Evolutionary conservation across 2,329 filamentous ascomycete genomes (phyloP).

Genomic region (Ilyonectria destructans): DNA sequence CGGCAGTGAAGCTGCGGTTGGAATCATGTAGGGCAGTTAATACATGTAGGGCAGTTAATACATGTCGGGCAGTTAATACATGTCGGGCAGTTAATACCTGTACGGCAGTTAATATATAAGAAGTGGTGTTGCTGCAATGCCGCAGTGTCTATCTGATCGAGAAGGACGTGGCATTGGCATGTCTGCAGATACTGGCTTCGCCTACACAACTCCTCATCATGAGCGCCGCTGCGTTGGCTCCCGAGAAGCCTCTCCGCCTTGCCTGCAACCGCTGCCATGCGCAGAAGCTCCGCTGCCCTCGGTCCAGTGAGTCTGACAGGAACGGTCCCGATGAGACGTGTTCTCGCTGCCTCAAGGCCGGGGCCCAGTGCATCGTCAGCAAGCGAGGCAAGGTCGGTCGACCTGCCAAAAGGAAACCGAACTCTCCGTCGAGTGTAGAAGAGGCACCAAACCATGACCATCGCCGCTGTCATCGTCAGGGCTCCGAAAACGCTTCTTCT

Average conservation of each 20-base stretch:
- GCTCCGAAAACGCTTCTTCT: constrained; percentile 14
- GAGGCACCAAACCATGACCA: constrained; percentile 14
- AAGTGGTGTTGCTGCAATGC: no score
- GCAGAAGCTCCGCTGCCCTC: constrained; percentile 31
- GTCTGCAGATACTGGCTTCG: no score
- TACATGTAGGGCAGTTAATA: no score
- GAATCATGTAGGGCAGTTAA: no score
- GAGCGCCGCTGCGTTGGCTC: constrained; percentile 17
- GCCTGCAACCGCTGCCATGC: constrained; percentile 36
- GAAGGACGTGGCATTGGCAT: no score
- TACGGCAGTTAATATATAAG: no score
- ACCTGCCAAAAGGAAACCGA: constrained; percentile 33
- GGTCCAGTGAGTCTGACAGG: constrained; percentile 30
- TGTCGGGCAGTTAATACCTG: no score
- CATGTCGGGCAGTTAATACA: no score
- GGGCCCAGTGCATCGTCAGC: constrained; percentile 35
- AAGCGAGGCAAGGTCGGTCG: constrained; percentile 39
- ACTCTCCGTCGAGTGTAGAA: constrained; percentile 5
- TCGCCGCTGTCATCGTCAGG: background rate
- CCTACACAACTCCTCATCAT: no score
- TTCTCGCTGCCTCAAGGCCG: constrained; percentile 38
- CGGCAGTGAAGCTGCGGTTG: no score
- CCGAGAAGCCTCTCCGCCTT: constrained; percentile 33
- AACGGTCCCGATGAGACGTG: constrained; percentile 33
- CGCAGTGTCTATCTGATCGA: no score